Conservation (phyloP, 192 early-diverging fungal genomes). For the Coemansia reversa region DNA sequence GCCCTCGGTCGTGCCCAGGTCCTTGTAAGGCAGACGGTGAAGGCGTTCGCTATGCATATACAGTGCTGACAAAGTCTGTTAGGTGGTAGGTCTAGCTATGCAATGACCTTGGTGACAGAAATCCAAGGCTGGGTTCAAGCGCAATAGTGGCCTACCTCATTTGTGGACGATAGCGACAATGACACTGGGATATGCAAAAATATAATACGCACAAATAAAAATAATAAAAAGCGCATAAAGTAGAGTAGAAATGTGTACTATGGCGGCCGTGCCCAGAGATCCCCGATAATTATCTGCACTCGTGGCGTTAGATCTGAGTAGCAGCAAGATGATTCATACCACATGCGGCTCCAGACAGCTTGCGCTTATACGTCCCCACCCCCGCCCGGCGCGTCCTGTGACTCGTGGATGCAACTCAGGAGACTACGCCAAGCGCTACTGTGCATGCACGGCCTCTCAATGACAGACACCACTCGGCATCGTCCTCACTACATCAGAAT, state of each 20-base stretch:
- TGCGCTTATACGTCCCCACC: too few relatives aligned
- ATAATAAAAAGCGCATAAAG: neutral
- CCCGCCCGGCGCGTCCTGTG: neutral
- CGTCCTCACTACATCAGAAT: neutral
- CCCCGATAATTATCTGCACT: neutral
- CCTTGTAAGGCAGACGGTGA: slow-evolving; percentile 44
- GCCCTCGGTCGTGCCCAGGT: slow-evolving; percentile 43
- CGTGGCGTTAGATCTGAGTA: neutral
- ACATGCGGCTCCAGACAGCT: neutral
- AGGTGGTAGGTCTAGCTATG: neutral
- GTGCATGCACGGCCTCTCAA: neutral
- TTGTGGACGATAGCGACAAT: neutral
- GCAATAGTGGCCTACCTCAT: slow-evolving; percentile 7
- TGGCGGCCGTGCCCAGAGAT: neutral
- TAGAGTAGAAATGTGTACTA: neutral
- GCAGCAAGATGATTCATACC: neutral
- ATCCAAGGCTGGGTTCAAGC: neutral
- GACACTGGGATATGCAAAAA: neutral
- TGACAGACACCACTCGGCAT: neutral
- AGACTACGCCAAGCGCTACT: neutral
- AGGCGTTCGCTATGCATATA: slow-evolving; percentile 42
- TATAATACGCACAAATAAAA: neutral
- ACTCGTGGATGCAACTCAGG: neutral
- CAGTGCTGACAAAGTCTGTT: neutral
- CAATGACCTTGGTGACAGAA: neutral